Evolutionary conservation across 176 grass and related monocot species (phyloP).

Genomic region (Oryza brachyantha): DNA sequence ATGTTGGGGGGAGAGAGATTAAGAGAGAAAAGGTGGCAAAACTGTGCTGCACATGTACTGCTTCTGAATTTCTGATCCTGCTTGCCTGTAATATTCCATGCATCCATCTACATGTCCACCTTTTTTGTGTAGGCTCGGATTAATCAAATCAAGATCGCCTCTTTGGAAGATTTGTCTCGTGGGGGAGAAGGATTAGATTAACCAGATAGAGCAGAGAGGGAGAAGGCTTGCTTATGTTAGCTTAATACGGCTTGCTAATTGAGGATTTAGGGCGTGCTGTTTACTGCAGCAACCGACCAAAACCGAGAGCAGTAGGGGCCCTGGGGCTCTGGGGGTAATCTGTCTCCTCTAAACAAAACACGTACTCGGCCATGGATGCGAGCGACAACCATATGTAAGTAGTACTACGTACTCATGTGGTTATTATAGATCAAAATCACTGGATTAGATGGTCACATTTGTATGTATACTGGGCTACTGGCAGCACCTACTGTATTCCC

Average conservation of each 20-base stretch:
- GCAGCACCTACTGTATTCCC: not conserved
- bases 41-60: conserved; percentile 5
- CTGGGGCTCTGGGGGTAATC: not conserved
- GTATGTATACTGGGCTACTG: not conserved
- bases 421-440: not conserved
- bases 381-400: not conserved
- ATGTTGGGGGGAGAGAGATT: no score
- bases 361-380: not conserved
- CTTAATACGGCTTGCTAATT: not conserved
- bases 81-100: conserved; percentile 24
- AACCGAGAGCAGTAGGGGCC: not conserved
- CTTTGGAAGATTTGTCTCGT: not conserved
- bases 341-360: conserved; percentile 13
- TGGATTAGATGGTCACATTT: not conserved
- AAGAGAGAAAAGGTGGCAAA: not conserved
- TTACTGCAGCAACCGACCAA: conserved; percentile 30
- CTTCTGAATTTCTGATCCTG: not conserved
- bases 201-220: not conserved
- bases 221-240: not conserved
- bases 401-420: not conserved
- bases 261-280: conserved; percentile 9
- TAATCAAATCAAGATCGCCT: conserved; percentile 7
- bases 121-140: not conserved
- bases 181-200: not conserved
- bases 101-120: not conserved